phyloP scores from a whole-genome alignment of 1,284 basidiomycete genomes.

The Pascua guehoae region DNA sequence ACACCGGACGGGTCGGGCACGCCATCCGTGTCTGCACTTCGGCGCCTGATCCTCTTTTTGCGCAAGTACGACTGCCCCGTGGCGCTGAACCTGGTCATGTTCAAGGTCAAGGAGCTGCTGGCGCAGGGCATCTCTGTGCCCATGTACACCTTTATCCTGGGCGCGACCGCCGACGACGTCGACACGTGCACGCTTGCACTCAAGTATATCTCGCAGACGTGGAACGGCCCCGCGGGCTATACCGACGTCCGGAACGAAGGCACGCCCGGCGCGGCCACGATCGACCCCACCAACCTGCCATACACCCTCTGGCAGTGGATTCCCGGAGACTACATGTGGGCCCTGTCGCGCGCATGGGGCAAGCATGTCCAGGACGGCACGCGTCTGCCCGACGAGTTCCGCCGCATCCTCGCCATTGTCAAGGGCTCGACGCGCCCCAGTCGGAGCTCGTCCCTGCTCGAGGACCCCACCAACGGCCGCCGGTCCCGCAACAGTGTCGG shows the following conservation, averaged over 20 bases:
- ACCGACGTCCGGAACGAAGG: constrained; percentile 10
- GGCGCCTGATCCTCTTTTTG: constrained; percentile 10
- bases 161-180: constrained; percentile 11
- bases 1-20: constrained; percentile 5
- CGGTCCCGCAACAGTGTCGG: too few species aligned
- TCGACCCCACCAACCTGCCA: constrained; percentile 15
- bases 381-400: constrained; percentile 8
- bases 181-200: constrained; percentile 11
- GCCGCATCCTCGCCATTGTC: constrained; percentile 5
- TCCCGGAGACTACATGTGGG: constrained; percentile 17
- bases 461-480: too few species aligned
- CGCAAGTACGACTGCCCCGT: constrained; percentile 14
- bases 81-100: constrained; percentile 5
- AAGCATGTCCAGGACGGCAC: constrained; percentile 2
- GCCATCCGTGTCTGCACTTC: constrained; percentile 1
- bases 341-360: constrained; percentile 11
- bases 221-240: constrained; percentile 2
- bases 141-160: constrained; percentile 12
- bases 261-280: constrained; percentile 8
- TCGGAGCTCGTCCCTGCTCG: too few species aligned
- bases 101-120: constrained; percentile 8
- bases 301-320: constrained; percentile 15
- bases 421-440: neutral
- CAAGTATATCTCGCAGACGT: constrained; percentile 5
- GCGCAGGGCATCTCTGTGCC: constrained; percentile 1